Evolutionary conservation across 345 rosid genomes (phyloP), one percentile per base, ranked within the genome.

Genomic region (Salix arbutifolia): DNA sequence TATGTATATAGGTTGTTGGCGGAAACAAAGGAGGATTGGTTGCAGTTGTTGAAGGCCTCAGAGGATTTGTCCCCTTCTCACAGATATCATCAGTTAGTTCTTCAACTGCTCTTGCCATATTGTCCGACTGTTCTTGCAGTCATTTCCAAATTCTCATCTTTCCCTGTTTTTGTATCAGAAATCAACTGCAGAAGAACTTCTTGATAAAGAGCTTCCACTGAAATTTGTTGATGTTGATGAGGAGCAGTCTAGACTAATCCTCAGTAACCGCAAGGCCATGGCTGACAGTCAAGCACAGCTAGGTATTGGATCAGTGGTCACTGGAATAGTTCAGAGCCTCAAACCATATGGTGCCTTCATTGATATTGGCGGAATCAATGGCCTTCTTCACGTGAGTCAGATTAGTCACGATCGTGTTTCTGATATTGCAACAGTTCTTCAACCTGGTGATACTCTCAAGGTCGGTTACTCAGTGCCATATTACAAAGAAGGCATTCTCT

Each of bases 331-430:
- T 79, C 94, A 92, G 88, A 94, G 97, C 82, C 90, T 94, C 82
- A 94, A 94, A 86, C 97, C 97, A 9, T 94, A 91, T 79, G 98
- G 98, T 80, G 98, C 98, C 70, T 94, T 94, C 82, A 90, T 95
- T 21, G 97, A 95, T 81, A 95, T 96, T 81, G 98, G 99, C 9
- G 98, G 98, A 76, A 92, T 96, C 75, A 93, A 89, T 31, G 99
- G 98, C 78, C 98, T 96, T 83, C 99, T 96, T 77, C 98, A 96
- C 68, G 98, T 96, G 80, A 96, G 99, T 81, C 97, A 93, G 86
- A 93, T 96, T 75, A 93, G 99, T 84, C 98, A 96, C 69, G 98
- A 96, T 75, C 99, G 94, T 42, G 94, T 96, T 35, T 83, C 94
- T 25, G 99, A 93, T 84, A 91, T 96, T 65, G 90, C 97, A 25